phyloP scores from a whole-genome alignment of 176 grass and related monocot species.

The Chrysopogon serrulatus region DNA sequence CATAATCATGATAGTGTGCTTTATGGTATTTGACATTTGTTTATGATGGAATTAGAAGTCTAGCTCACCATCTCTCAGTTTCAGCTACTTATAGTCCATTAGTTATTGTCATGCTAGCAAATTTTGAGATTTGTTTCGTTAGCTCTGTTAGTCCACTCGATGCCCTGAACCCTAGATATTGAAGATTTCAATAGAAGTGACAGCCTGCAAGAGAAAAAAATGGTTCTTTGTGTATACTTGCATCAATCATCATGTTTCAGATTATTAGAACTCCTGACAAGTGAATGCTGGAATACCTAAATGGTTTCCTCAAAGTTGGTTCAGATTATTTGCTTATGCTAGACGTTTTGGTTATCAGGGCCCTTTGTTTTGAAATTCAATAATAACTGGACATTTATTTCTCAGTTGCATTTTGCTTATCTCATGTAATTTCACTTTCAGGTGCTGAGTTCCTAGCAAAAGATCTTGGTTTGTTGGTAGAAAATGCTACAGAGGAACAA shows the following conservation, averaged over 20 bases:
- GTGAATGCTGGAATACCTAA: neutral
- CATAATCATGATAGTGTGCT: neutral
- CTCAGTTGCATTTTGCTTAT: neutral
- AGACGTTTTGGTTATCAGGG: neutral
- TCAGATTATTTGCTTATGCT: neutral
- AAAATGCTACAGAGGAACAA: slow-evolving; percentile 44
- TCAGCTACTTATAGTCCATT: neutral
- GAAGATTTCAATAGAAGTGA: neutral
- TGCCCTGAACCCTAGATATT: neutral
- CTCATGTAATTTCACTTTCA: slow-evolving; percentile 7
- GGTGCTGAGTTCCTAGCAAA: slow-evolving; percentile 53
- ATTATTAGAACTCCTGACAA: neutral
- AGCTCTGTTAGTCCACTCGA: neutral
- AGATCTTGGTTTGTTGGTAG: slow-evolving; percentile 52
- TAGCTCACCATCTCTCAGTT: neutral
- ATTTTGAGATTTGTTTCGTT: neutral
- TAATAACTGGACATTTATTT: neutral
- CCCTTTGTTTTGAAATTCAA: neutral
- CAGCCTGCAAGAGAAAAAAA: neutral
- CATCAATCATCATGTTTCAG: neutral
- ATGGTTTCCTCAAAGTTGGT: neutral
- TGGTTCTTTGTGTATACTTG: neutral
- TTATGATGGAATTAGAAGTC: neutral
- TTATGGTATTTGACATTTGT: neutral
- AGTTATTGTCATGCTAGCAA: neutral